phyloP scores from a whole-genome alignment of 73 alveolate species.

The Paramecium octaurelia region DNA sequence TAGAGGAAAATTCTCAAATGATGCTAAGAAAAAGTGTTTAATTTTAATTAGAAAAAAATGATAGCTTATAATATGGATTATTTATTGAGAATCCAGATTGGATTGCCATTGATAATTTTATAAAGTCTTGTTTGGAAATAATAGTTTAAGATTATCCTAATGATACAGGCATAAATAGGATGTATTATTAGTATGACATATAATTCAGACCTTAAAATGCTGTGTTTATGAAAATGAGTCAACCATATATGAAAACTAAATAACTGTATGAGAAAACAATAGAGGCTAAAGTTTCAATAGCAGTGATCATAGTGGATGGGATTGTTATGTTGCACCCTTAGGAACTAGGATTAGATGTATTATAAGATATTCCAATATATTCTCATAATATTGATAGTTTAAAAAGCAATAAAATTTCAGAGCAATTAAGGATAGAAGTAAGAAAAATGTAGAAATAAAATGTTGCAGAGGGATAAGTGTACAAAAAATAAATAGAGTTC shows the following conservation, averaged over 20 bases:
- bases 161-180: neutral
- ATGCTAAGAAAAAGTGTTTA: neutral
- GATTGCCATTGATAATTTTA: neutral
- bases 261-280: neutral
- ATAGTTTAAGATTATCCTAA: neutral
- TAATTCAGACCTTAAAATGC: neutral
- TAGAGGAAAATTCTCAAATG: neutral
- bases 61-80: neutral
- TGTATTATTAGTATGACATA: neutral
- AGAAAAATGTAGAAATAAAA: neutral
- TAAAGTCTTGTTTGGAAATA: neutral
- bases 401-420: neutral
- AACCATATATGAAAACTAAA: neutral
- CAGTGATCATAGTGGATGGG: neutral
- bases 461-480: neutral
- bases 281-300: neutral
- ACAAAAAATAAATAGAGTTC: neutral
- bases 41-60: neutral
- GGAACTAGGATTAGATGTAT: neutral
- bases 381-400: neutral
- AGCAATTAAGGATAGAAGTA: neutral
- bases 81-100: constrained; percentile 8
- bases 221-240: neutral
- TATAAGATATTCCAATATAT: constrained; percentile 21
- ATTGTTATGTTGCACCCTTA: neutral